These are phyloP conservation scores for Lecanosticta acicola DNA, from an alignment of 2,329 filamentous ascomycete species.

Conservation along the genomic window DNA sequence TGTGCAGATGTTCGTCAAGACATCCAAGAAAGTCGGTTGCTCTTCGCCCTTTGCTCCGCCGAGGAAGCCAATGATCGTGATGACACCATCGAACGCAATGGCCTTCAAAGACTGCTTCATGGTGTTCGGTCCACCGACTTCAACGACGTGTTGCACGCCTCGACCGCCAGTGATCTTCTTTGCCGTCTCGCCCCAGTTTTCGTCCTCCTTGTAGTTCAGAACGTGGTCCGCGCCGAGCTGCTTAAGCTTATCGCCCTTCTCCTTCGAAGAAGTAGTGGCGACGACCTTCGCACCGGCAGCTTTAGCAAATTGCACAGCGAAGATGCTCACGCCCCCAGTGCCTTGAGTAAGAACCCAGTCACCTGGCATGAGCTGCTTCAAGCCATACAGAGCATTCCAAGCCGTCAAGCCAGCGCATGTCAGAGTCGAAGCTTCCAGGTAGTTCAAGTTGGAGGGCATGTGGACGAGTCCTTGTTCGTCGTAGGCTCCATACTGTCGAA, in stretches of 20 bases:
- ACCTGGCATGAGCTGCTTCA: conserved; percentile 37
- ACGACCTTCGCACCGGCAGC: conserved; percentile 53
- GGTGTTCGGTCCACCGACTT: conserved; percentile 61
- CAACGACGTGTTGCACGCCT: conserved; percentile 59
- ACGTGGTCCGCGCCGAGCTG: conserved; percentile 51
- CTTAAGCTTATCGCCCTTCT: conserved; percentile 48
- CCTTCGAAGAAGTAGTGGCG: conserved; percentile 49
- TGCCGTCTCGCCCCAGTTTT: conserved; percentile 51
- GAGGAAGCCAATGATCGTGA: conserved; percentile 55
- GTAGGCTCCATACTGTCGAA: conserved; percentile 64
- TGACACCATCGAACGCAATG: conserved; percentile 47
- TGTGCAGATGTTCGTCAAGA: conserved; percentile 47
- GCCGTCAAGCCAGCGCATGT: conserved; percentile 44
- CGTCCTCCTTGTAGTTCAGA: conserved; percentile 51
- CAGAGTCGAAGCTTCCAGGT: conserved; percentile 44
- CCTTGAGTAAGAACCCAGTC: conserved; percentile 59
- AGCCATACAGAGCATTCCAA: conserved; percentile 51
- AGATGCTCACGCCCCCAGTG: conserved; percentile 62
- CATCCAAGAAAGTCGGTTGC: conserved; percentile 50
- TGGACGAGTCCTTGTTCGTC: conserved; percentile 61
- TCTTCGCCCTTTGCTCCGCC: conserved; percentile 43
- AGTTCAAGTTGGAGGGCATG: conserved; percentile 53
- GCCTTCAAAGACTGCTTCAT: conserved; percentile 47
- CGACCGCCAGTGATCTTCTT: conserved; percentile 47
- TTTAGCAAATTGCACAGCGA: conserved; percentile 54